A percentile compares a stretch with the other conserved stretches of the same genome.
Evolutionary conservation across 192 early-diverging fungal genomes (phyloP).

Genomic region (Podila minutissima): DNA sequence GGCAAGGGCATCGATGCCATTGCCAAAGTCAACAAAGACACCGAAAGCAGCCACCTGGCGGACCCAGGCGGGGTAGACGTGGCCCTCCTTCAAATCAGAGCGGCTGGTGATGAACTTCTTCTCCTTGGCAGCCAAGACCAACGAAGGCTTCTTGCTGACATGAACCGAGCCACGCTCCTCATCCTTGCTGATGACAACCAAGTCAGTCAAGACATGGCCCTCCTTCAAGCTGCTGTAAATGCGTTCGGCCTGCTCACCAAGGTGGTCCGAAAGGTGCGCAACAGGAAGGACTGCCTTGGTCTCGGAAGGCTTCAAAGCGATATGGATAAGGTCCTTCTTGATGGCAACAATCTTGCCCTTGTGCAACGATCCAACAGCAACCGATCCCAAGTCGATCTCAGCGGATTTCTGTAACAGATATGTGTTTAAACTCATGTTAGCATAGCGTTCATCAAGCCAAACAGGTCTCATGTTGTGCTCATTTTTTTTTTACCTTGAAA

Average conservation of each 20-base stretch:
- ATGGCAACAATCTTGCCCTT: constrained; percentile 68
- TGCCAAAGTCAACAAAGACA: constrained; percentile 74
- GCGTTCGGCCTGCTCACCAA: constrained; percentile 53
- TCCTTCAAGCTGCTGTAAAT: constrained; percentile 52
- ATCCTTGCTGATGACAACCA: constrained; percentile 68
- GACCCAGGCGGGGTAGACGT: constrained; percentile 74
- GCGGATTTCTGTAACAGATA: constrained; percentile 25
- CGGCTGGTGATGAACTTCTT: constrained; percentile 51
- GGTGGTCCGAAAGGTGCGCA: constrained; percentile 76
- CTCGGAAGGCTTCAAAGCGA: constrained; percentile 68
- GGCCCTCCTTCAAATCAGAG: constrained; percentile 60
- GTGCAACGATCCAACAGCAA: constrained; percentile 49
- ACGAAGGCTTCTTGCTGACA: constrained; percentile 71
- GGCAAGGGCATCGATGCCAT: constrained; percentile 68
- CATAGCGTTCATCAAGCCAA: background rate
- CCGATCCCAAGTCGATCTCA: constrained; percentile 50
- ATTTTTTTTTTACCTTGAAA: constrained; percentile 46
- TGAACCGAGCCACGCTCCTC: constrained; percentile 54
- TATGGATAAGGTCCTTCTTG: constrained; percentile 54
- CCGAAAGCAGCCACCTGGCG: constrained; percentile 65
- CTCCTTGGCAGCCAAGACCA: constrained; percentile 67
- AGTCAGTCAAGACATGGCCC: constrained; percentile 58
- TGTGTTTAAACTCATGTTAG: background rate
- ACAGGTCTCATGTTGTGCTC: background rate
- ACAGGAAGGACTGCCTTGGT: constrained; percentile 64